Conservation (phyloP, 108 stramenopile genomes). For the Skeletonema grethae region DNA sequence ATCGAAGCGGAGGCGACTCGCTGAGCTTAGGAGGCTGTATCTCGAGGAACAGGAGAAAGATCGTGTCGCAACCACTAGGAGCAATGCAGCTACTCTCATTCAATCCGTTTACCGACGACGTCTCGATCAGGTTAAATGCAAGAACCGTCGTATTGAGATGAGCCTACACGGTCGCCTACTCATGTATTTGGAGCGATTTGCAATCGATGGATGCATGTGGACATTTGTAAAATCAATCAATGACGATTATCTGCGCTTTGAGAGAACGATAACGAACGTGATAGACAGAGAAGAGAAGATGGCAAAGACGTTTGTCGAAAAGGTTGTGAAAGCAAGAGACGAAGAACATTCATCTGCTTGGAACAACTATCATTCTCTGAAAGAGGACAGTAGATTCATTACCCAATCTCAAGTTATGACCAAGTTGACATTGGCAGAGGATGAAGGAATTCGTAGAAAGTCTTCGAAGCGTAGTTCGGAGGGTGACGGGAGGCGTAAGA, state of each 20-base stretch:
- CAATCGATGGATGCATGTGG: slow-evolving; percentile 38
- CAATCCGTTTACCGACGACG: slow-evolving; percentile 31
- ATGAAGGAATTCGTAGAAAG: not conserved
- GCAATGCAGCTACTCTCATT: slow-evolving; percentile 26
- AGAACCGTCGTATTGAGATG: slow-evolving; percentile 25
- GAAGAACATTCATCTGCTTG: slow-evolving; percentile 22
- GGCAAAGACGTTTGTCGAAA: slow-evolving; percentile 44
- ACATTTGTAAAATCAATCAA: slow-evolving; percentile 43
- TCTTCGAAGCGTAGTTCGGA: not conserved
- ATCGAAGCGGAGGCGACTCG: not conserved
- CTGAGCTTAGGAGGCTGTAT: not conserved
- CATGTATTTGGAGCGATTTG: slow-evolving; percentile 35
- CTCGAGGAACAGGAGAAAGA: slow-evolving; percentile 18
- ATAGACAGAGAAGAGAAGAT: slow-evolving; percentile 43
- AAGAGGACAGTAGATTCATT: not conserved
- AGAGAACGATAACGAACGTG: slow-evolving; percentile 32
- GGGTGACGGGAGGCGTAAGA: not conserved
- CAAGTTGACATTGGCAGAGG: not conserved
- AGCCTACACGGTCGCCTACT: slow-evolving; percentile 33
- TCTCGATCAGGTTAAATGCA: slow-evolving; percentile 13
- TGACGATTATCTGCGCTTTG: slow-evolving; percentile 44
- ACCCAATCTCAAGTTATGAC: no score
- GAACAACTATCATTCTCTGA: slow-evolving; percentile 17
- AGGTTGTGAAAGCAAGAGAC: slow-evolving; percentile 32
- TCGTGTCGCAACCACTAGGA: not conserved